These are phyloP conservation scores for Mrakia frigida DNA, from an alignment of 768 basidiomycete genomes.

Conservation along the genomic window DNA sequence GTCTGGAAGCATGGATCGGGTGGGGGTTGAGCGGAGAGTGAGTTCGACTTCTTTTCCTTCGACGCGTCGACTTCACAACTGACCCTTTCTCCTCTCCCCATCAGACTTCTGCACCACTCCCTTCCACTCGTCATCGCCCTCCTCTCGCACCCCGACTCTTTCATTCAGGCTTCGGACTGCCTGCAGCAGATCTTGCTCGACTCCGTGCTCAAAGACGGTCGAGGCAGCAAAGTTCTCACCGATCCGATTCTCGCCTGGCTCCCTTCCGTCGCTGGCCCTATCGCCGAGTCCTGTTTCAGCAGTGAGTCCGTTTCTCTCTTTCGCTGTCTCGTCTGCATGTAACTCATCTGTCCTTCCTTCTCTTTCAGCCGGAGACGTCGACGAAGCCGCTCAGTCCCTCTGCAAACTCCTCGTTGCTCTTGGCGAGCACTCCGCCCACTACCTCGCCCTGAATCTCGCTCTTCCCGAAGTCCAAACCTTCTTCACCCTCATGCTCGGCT, in stretches of 20 bases:
- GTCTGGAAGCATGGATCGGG: constrained; percentile 76
- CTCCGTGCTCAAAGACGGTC: constrained; percentile 66
- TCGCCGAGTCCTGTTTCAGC: constrained; percentile 47
- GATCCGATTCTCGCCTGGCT: constrained; percentile 83
- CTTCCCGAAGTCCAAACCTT: constrained; percentile 61
- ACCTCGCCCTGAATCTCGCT: constrained; percentile 63
- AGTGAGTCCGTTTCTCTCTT: constrained; percentile 41
- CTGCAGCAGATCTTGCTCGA: constrained; percentile 72
- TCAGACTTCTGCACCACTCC: constrained; percentile 50
- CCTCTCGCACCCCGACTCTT: constrained; percentile 52
- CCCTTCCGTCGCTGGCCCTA: constrained; percentile 53
- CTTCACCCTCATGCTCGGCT: constrained; percentile 63
- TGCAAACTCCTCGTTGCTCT: constrained; percentile 76
- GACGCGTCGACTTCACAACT: neutral
- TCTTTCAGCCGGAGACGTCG: constrained; percentile 33
- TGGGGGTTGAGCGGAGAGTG: constrained; percentile 63
- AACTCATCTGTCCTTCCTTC: constrained; percentile 11
- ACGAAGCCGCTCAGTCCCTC: constrained; percentile 60
- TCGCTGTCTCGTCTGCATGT: neutral
- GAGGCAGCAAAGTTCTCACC: constrained; percentile 65
- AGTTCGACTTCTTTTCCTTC: constrained; percentile 35
- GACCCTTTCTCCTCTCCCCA: constrained; percentile 41
- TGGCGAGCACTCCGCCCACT: constrained; percentile 78
- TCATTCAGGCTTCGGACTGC: constrained; percentile 63
- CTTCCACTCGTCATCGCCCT: constrained; percentile 55